These are phyloP conservation scores for Podaxis pistillaris DNA, from an alignment of 768 basidiomycete species.

Conservation along the genomic window DNA sequence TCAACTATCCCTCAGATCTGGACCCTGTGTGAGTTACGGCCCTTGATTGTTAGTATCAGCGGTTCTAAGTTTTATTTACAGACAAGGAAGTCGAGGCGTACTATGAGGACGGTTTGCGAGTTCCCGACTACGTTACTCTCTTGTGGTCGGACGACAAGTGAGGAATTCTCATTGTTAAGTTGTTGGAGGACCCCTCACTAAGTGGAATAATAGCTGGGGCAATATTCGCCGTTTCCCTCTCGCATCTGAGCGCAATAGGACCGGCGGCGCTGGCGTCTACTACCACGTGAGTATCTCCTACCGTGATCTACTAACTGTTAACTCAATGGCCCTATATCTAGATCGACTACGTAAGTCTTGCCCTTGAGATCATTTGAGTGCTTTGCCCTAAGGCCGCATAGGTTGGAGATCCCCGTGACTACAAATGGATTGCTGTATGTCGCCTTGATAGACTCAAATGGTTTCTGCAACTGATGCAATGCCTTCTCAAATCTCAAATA, in stretches of 20 bases:
- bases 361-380: not conserved
- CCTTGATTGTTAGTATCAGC: not conserved
- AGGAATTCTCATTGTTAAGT: conserved; percentile 15
- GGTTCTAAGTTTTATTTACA: conserved; percentile 14
- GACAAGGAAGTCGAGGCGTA: conserved; percentile 66
- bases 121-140: conserved; percentile 63
- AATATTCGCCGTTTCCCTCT: conserved; percentile 65
- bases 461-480: not conserved
- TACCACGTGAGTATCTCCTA: conserved; percentile 48
- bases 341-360: conserved; percentile 43
- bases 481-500: conserved; percentile 18
- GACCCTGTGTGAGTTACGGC: conserved; percentile 45
- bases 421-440: conserved; percentile 68
- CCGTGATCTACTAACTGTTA: not conserved
- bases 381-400: conserved; percentile 21
- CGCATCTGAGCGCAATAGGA: conserved; percentile 51
- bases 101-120: conserved; percentile 60
- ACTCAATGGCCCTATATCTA: conserved; percentile 20
- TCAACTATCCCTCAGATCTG: conserved; percentile 63
- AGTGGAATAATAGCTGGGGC: conserved; percentile 47
- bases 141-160: conserved; percentile 77
- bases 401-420: conserved; percentile 65
- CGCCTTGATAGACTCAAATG: not conserved
- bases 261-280: conserved; percentile 70
- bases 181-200: not conserved